A percentile compares a stretch with the other conserved stretches of the same genome.
Evolutionary conservation across 768 basidiomycete genomes (phyloP).

Genomic region (Crepidotus variabilis): DNA sequence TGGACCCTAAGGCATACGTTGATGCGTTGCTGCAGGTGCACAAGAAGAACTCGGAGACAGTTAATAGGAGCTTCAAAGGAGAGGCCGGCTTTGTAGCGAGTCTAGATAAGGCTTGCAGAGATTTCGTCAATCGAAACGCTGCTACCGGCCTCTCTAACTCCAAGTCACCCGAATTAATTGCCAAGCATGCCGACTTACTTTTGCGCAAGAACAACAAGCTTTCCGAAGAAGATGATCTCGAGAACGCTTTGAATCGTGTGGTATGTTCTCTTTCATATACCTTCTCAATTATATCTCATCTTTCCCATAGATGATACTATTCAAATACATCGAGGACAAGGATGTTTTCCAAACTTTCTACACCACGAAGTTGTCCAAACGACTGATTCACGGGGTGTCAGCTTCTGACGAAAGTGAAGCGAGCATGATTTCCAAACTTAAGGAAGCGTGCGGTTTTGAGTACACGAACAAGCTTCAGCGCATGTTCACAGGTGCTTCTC

Average conservation of each 20-base stretch:
- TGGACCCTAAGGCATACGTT: slow-evolving; percentile 94
- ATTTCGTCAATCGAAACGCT: slow-evolving; percentile 92
- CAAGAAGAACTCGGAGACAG: slow-evolving; percentile 86
- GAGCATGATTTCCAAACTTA: slow-evolving; percentile 97
- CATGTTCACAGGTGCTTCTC: slow-evolving; percentile 85
- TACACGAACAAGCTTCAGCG: slow-evolving; percentile 94
- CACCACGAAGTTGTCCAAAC: slow-evolving; percentile 88
- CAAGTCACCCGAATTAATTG: slow-evolving; percentile 89
- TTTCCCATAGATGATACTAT: slow-evolving; percentile 78
- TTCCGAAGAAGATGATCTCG: slow-evolving; percentile 86
- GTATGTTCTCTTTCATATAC: slow-evolving; percentile 44
- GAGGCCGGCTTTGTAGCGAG: slow-evolving; percentile 93
- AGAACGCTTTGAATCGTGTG: slow-evolving; percentile 85
- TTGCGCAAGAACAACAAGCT: slow-evolving; percentile 95
- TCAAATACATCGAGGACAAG: slow-evolving; percentile 99
- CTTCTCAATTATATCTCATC: slow-evolving; percentile 18
- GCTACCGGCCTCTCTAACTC: slow-evolving; percentile 83
- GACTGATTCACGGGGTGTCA: slow-evolving; percentile 86
- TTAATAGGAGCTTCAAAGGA: slow-evolving; percentile 83
- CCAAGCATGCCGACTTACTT: slow-evolving; percentile 87
- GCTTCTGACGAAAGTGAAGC: slow-evolving; percentile 96
- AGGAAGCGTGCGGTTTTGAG: slow-evolving; percentile 95
- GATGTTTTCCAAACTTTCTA: slow-evolving; percentile 99
- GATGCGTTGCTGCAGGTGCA: slow-evolving; percentile 91
- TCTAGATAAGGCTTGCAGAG: slow-evolving; percentile 91